Base-by-base conservation (phyloP, 371 early-diverging fungal genomes). In the Batkoa obscura region DNA sequence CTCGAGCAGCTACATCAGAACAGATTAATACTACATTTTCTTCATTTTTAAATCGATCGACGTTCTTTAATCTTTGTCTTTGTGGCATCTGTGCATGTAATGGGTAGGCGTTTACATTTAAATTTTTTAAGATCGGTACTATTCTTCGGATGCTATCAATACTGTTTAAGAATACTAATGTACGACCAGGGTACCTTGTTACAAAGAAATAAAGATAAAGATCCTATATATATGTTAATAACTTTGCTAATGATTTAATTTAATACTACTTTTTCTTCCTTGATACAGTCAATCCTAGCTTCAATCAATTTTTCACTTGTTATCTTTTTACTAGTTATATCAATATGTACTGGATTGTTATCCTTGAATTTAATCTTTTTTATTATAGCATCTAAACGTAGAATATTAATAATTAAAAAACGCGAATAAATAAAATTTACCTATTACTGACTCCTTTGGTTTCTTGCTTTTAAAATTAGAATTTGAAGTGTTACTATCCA, bases 61-160 rank as follows among this genome's bases (percentile, higher is more conserved):
- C 65, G 61, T 82, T 89, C 72, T 88, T 89, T 55, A 94, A 74
- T 45, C 96, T 79, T 68, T 91, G 91, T 41, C 85, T 75, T 69
- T 94, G 94, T 65, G 92, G 90, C 89, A 93, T 88, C 66, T 92
- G 84, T 2, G 90, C 90, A 57, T 94, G 96, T 33, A 96, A 65
- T 1, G 80, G 81, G 53, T 81, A 63, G 0, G 79, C 85, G 33
- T 76, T 72, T 8, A 87, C 53, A 3, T 72, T 67, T 42, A 94
- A 70, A 30, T 83, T 63, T 47, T 76, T 75, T 59, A 94, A 77
- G 31, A 88, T 76, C 12, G 90, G 87, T 4, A 86, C 72, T 57
- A 94, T 69, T 47, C 93, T 79, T 32, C 92, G 82, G 55, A 94
- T 80, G 33, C 84, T 73, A 60, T 90, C 90, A 57, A 94, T 93